Percentiles rank a stretch among this genome's conserved stretches.
Evolutionary conservation across 192 early-diverging fungal genomes (phyloP).

Genomic region (Backusella morwellensis): DNA sequence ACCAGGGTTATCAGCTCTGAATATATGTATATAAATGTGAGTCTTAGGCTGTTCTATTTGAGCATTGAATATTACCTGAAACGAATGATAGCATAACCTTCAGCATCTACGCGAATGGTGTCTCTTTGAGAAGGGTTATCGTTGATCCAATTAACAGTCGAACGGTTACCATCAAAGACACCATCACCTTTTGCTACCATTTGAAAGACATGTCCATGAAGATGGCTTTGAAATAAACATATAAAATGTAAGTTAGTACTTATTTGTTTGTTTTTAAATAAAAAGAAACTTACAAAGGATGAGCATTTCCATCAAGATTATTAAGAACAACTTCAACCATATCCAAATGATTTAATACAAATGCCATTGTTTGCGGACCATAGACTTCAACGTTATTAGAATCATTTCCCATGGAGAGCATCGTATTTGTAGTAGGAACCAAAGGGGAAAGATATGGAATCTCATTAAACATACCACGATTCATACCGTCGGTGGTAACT

Average conservation of each 20-base stretch:
- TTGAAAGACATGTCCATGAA: conserved; percentile 85
- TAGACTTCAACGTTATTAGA: conserved; percentile 54
- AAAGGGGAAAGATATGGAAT: conserved; percentile 62
- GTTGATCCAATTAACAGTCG: conserved; percentile 28
- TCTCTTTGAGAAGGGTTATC: conserved; percentile 73
- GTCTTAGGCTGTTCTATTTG: background rate
- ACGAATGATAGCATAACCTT: conserved; percentile 67
- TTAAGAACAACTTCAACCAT: conserved; percentile 68
- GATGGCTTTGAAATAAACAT: conserved; percentile 52
- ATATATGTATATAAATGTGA: background rate
- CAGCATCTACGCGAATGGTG: conserved; percentile 65
- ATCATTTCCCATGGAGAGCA: conserved; percentile 57
- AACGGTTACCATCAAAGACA: conserved; percentile 49
- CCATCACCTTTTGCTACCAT: conserved; percentile 63
- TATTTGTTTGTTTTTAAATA: background rate
- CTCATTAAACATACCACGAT: conserved; percentile 83
- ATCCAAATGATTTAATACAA: conserved; percentile 60
- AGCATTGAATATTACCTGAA: conserved; percentile 35
- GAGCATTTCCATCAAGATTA: conserved; percentile 71
- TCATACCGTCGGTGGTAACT: conserved; percentile 69
- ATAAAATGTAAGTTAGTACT: background rate
- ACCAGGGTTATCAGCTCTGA: conserved; percentile 75
- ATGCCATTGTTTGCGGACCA: conserved; percentile 59
- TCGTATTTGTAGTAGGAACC: conserved; percentile 67
- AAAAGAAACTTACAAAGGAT: conserved; percentile 38